phyloP scores from a whole-genome alignment of 495 filamentous ascomycete species.

The Entonaema liquescens region DNA sequence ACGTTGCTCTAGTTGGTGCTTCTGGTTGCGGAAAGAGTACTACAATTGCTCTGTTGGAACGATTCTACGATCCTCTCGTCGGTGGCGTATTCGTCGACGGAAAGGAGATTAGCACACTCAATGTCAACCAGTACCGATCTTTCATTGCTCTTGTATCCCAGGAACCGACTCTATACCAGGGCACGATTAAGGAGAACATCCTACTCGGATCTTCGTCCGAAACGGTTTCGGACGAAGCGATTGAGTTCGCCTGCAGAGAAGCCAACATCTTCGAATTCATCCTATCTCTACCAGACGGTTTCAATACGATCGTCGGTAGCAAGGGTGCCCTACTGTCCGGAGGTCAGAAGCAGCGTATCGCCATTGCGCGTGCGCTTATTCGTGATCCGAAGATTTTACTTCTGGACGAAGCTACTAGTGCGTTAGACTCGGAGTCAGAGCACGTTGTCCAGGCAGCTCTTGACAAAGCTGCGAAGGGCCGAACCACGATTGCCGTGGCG shows the following conservation, averaged over 20 bases:
- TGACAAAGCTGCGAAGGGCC: conserved; percentile 74
- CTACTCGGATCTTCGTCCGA: conserved; percentile 71
- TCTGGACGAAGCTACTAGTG: conserved; percentile 84
- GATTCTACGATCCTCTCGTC: conserved; percentile 83
- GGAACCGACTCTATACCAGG: conserved; percentile 87
- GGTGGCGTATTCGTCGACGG: conserved; percentile 79
- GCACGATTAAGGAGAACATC: conserved; percentile 84
- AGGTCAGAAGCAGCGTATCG: conserved; percentile 85
- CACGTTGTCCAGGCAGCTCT: conserved; percentile 84
- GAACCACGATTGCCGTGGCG: conserved; percentile 82
- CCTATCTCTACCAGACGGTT: conserved; percentile 66
- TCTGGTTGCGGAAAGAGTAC: conserved; percentile 88
- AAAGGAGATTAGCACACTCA: conserved; percentile 75
- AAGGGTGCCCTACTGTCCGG: conserved; percentile 83
- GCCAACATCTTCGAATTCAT: conserved; percentile 96
- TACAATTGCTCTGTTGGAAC: conserved; percentile 79
- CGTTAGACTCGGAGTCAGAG: conserved; percentile 82
- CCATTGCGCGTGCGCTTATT: conserved; percentile 75
- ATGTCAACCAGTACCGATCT: conserved; percentile 79
- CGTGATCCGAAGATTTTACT: conserved; percentile 71
- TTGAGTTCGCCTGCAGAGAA: conserved; percentile 80
- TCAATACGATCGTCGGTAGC: conserved; percentile 77
- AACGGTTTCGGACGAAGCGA: conserved; percentile 70
- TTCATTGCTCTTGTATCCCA: conserved; percentile 84
- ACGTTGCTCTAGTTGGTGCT: conserved; percentile 81